These are phyloP conservation scores for Beauveria varroae DNA, from an alignment of 2,329 filamentous ascomycete genomes.

Conservation along the genomic window DNA sequence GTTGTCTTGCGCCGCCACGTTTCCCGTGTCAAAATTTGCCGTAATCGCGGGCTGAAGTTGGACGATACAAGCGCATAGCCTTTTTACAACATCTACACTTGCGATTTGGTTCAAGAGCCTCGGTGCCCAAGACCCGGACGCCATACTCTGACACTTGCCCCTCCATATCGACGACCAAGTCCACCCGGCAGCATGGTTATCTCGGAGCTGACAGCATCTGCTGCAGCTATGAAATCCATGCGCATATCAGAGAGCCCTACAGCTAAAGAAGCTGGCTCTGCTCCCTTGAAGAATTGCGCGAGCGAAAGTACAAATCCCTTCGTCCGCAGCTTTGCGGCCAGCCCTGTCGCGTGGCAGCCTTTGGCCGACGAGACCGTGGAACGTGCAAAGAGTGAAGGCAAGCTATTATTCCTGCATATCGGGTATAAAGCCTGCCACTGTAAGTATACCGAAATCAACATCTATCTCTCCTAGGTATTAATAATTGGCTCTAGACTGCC, in stretches of 20 bases:
- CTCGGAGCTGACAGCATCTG: constrained; percentile 30
- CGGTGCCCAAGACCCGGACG: not conserved
- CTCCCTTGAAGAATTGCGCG: constrained; percentile 29
- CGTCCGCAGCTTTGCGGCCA: constrained; percentile 67
- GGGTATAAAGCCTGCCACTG: constrained; percentile 95
- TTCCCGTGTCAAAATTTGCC: not conserved
- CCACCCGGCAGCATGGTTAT: constrained; percentile 24
- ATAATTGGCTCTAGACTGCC: constrained; percentile 50
- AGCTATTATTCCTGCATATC: constrained; percentile 87
- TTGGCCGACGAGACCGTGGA: constrained; percentile 71
- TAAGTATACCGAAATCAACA: constrained; percentile 38
- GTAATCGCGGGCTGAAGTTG: not conserved
- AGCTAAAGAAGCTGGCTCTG: constrained; percentile 11
- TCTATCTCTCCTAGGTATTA: not conserved
- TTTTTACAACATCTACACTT: not conserved
- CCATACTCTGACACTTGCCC: not conserved
- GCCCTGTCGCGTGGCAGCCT: constrained; percentile 86
- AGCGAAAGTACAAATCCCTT: constrained; percentile 40
- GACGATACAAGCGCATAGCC: not conserved
- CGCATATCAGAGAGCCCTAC: constrained; percentile 17
- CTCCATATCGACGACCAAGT: not conserved
- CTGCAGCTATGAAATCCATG: constrained; percentile 24
- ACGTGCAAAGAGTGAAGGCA: constrained; percentile 73
- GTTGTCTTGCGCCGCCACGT: constrained; percentile 2
- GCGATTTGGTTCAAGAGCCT: not conserved